phyloP scores from a whole-genome alignment of 202 grass and related monocot genomes.

The Zizania palustris region DNA sequence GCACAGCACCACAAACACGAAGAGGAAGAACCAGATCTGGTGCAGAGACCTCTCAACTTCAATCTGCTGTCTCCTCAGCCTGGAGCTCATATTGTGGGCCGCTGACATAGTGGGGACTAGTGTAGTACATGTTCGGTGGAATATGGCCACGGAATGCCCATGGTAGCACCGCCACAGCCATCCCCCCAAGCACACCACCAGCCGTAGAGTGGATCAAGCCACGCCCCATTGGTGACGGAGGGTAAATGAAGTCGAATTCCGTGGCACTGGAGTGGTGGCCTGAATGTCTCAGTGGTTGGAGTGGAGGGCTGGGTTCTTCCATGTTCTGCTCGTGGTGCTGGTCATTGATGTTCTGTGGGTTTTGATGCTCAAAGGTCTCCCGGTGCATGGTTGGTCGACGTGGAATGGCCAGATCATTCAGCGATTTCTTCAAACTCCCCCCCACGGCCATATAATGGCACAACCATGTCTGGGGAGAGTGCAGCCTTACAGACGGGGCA shows the following conservation, averaged over 20 bases:
- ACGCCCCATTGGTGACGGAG: slow-evolving; percentile 39
- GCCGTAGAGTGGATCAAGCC: slow-evolving; percentile 55
- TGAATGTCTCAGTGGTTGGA: slow-evolving; percentile 41
- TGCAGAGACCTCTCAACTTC: slow-evolving; percentile 75
- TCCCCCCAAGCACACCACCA: slow-evolving; percentile 67
- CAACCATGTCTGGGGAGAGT: slow-evolving; percentile 59
- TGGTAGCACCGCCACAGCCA: slow-evolving; percentile 74
- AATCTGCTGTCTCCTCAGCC: slow-evolving; percentile 62
- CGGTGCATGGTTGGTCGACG: slow-evolving; percentile 54
- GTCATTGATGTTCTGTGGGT: background rate
- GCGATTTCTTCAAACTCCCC: slow-evolving; percentile 54
- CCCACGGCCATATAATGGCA: slow-evolving; percentile 81
- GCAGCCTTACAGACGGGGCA: slow-evolving; percentile 83
- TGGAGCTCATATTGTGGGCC: slow-evolving; percentile 16
- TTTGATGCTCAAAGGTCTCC: slow-evolving; percentile 50
- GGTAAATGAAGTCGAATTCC: slow-evolving; percentile 44
- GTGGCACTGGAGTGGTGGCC: slow-evolving; percentile 28
- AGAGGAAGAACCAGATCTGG: slow-evolving; percentile 85
- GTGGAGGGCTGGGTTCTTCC: slow-evolving; percentile 28
- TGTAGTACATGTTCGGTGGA: slow-evolving; percentile 45
- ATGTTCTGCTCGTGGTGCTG: background rate
- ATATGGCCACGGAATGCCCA: slow-evolving; percentile 59
- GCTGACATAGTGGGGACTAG: slow-evolving; percentile 55
- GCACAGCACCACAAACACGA: slow-evolving; percentile 67
- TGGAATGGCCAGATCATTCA: slow-evolving; percentile 54